A percentile compares a stretch with the other conserved stretches of the same genome.
These are phyloP conservation scores for Plicaturopsis crispa DNA, from an alignment of 768 basidiomycete species.

Conservation along the genomic window DNA sequence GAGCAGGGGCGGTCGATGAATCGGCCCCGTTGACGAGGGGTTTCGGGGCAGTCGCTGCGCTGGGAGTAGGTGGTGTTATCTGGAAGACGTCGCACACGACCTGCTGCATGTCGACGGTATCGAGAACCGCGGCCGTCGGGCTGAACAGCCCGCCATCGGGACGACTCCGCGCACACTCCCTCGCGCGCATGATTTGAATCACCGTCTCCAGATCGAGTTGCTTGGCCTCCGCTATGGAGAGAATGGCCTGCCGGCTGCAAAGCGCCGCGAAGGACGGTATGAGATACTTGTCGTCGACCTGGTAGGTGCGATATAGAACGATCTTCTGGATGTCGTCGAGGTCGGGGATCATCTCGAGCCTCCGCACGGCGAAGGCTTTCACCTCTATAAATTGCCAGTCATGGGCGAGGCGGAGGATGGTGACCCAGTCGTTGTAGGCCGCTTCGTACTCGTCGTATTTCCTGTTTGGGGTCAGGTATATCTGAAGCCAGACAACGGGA, in stretches of 20 bases:
- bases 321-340: conserved; percentile 30
- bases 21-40: no score
- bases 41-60: no score
- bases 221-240: conserved; percentile 30
- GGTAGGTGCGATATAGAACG: conserved; percentile 27
- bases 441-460: conserved; percentile 31
- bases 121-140: no score
- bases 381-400: conserved; percentile 33
- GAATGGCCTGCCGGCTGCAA: conserved; percentile 26
- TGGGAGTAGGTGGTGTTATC: no score
- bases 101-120: no score
- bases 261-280: conserved; percentile 26
- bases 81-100: no score
- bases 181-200: conserved; percentile 27
- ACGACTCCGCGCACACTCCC: conserved; percentile 30
- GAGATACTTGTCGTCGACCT: conserved; percentile 24
- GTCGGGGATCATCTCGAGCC: conserved; percentile 27
- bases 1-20: no score
- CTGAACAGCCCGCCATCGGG: no score
- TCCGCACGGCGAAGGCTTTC: conserved; percentile 29
- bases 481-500: no score
- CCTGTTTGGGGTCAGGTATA: conserved; percentile 7
- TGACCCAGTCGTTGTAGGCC: conserved; percentile 31
- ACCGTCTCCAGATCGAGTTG: conserved; percentile 33
- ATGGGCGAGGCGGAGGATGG: conserved; percentile 31